A percentile compares a stretch with the other conserved stretches of the same genome.
Conservation (phyloP, 306 rosid species). For the Quercus cerris region DNA sequence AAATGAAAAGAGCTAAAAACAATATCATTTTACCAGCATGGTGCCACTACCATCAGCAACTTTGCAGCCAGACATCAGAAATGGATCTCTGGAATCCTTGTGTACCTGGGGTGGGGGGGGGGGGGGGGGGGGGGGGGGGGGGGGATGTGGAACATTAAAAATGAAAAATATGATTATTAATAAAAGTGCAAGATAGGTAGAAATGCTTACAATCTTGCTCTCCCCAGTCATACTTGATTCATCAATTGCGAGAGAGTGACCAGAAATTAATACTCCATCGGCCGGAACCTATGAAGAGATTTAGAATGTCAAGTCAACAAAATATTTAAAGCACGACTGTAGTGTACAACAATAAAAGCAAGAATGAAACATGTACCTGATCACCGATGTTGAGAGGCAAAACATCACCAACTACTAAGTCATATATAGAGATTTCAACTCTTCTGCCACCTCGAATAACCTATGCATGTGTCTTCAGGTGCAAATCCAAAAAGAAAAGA, state of each 20-base stretch:
- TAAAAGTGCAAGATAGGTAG: constrained; percentile 4
- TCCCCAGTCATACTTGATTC: constrained; percentile 99
- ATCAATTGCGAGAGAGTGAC: constrained; percentile 89
- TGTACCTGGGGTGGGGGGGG: constrained; percentile 33
- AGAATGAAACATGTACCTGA: constrained; percentile 49
- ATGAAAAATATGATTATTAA: background rate
- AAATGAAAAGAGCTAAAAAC: background rate
- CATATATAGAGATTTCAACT: constrained; percentile 84
- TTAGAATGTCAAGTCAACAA: constrained; percentile 14
- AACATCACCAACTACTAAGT: constrained; percentile 91
- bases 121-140: no score
- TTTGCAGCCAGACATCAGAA: constrained; percentile 90
- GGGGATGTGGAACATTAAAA: no score
- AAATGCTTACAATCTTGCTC: constrained; percentile 80
- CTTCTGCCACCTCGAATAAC: constrained; percentile 88
- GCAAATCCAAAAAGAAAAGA: constrained; percentile 4
- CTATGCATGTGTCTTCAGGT: constrained; percentile 32
- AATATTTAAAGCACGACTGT: constrained; percentile 8
- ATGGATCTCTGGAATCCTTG: constrained; percentile 66
- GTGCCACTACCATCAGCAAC: constrained; percentile 88
- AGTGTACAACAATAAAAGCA: constrained; percentile 18
- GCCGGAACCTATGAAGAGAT: constrained; percentile 71
- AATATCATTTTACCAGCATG: constrained; percentile 66
- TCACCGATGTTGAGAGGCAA: constrained; percentile 83
- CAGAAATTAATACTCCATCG: constrained; percentile 76